These are phyloP conservation scores for Lipomyces yamanashiensis DNA, from an alignment of 805 yeast species.

Conservation along the genomic window DNA sequence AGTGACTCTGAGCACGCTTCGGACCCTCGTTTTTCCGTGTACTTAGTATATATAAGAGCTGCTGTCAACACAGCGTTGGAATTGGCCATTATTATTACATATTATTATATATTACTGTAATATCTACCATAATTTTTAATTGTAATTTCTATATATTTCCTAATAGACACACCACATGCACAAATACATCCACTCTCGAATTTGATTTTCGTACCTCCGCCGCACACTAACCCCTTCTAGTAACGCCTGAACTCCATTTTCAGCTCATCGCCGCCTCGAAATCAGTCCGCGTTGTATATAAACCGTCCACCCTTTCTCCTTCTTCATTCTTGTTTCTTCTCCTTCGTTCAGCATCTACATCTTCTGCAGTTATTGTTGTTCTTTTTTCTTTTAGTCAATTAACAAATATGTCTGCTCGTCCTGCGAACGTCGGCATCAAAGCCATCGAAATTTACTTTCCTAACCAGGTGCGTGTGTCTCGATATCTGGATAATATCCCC, in stretches of 20 bases:
- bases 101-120: too few species aligned
- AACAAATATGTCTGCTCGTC: conserved; percentile 45
- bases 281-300: too few species aligned
- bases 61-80: not conserved
- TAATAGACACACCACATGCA: too few species aligned
- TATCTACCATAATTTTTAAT: too few species aligned
- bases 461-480: conserved; percentile 55
- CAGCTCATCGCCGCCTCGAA: too few species aligned
- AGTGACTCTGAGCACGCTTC: conserved; percentile 18
- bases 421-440: conserved; percentile 92
- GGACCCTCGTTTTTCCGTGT: conserved; percentile 8
- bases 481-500: not conserved
- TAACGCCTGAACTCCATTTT: too few species aligned
- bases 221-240: not conserved
- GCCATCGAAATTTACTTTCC: conserved; percentile 95
- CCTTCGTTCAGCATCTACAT: not conserved
- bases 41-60: not conserved
- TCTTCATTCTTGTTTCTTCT: not conserved
- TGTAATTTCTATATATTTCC: too few species aligned
- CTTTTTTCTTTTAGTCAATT: not conserved
- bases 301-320: not conserved
- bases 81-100: too few species aligned
- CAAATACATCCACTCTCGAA: too few species aligned
- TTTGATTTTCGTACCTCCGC: not conserved
- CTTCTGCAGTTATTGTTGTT: not conserved